Evolutionary conservation across 495 filamentous ascomycete species (phyloP), one percentile per base, ranked within the genome.

Genomic region (Neurospora discreta): DNA sequence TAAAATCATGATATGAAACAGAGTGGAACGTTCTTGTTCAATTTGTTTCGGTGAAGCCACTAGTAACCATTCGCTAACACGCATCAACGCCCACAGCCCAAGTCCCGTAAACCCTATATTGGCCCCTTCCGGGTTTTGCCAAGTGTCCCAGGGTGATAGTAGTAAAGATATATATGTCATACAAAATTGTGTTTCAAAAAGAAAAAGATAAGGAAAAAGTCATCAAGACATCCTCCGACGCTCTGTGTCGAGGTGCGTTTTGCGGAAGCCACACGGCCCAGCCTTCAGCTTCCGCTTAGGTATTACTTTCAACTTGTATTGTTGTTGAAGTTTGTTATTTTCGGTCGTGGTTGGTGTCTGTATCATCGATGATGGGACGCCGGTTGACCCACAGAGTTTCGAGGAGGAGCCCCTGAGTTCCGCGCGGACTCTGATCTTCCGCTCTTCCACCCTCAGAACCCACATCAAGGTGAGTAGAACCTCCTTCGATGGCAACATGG

Each of bases 401-500:
- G 75, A 75, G 36, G 70, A 71, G 41, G 71, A 65, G 52, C 26
- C 39, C 70, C 41, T 68, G 70, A 75, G 68, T 67, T 77, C 71
- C 30, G 75, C 44, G 71, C 74, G 75, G 69, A 77, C 74, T 67
- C 75, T 52, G 18, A 77, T 69, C 69, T 74, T 82, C 78, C 83
- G 77, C 80, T 84, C 79, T 75, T 85, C 82, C 75, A 85, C 80
- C 74, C 76, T 78, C 70, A 85, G 80, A 71, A 81, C 82, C 85
- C 86, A 88, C 74, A 84, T 70, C 71, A 88, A 72, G 40, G 85
- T 84, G 79, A 87, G 82, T 71, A 88, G 77, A 75, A 80, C 78
- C 79, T 87, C 85, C 72, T 81, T 81, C 71, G 85, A 85, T 78
- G 86, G 85, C 76, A 84, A 76, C 74, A 78, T 73, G 78, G 81